A percentile compares a stretch with the other conserved stretches of the same genome.
Evolutionary conservation across 129 eudicot species (phyloP).

Genomic region (Calendula officinalis): DNA sequence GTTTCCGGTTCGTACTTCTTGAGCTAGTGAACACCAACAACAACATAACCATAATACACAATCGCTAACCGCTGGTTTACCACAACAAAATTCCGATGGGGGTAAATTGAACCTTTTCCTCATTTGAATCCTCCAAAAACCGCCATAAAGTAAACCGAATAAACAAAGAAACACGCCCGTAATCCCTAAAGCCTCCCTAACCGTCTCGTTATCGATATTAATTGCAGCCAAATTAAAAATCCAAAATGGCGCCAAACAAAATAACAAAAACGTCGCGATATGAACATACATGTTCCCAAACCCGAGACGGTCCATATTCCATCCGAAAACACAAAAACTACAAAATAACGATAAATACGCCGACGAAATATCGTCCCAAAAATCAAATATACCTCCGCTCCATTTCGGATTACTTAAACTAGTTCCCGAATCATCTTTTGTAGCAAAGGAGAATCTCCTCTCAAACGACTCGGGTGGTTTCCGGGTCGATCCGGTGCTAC

Average conservation of each 20-base stretch:
- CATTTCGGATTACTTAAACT: conserved; percentile 40
- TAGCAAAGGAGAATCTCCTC: conserved; percentile 32
- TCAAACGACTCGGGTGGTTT: conserved; percentile 27
- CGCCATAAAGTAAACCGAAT: conserved; percentile 62
- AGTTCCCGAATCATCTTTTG: conserved; percentile 25
- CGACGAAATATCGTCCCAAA: conserved; percentile 48
- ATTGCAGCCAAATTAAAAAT: conserved; percentile 54
- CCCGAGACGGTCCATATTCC: conserved; percentile 18
- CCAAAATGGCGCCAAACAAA: conserved; percentile 62
- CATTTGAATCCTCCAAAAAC: conserved; percentile 63
- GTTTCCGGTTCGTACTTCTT: conserved; percentile 55
- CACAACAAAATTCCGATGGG: conserved; percentile 30
- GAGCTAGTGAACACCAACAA: conserved; percentile 61
- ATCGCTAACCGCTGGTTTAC: conserved; percentile 42
- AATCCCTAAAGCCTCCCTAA: conserved; percentile 39
- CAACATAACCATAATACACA: conserved; percentile 53
- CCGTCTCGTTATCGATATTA: conserved; percentile 42
- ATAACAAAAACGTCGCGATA: conserved; percentile 46
- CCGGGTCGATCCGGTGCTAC: conserved; percentile 20
- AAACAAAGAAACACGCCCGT: conserved; percentile 44
- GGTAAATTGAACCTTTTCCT: conserved; percentile 49
- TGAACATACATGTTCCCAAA: conserved; percentile 65
- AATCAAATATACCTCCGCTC: conserved; percentile 50
- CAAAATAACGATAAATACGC: conserved; percentile 48
- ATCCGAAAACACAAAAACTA: conserved; percentile 55